phyloP scores from a whole-genome alignment of 2,329 filamentous ascomycete genomes.

The Xylaria sp. region DNA sequence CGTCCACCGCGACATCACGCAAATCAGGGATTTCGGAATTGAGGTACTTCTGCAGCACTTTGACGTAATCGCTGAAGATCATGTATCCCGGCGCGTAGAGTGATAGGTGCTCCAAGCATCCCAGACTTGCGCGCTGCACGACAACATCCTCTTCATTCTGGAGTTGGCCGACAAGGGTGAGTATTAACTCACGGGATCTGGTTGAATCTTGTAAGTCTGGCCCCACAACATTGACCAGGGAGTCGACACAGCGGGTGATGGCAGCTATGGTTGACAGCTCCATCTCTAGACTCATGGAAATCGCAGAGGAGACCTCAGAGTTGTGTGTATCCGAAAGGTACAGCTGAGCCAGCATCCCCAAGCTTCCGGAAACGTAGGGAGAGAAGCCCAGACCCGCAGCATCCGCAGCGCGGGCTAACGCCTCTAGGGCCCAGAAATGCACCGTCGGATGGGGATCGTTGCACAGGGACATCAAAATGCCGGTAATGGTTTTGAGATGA shows the following conservation, averaged over 20 bases:
- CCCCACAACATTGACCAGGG: constrained; percentile 93
- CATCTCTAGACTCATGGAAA: constrained; percentile 88
- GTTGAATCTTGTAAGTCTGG: constrained; percentile 91
- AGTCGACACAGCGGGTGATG: constrained; percentile 86
- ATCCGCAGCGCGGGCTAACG: constrained; percentile 82
- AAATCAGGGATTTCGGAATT: constrained; percentile 70
- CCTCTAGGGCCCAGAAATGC: constrained; percentile 95
- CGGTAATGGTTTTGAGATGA: constrained; percentile 95
- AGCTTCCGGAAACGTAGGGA: constrained; percentile 82
- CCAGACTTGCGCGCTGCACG: constrained; percentile 75
- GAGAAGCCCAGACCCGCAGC: constrained; percentile 92
- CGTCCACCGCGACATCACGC: constrained; percentile 80
- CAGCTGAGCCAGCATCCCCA: constrained; percentile 91
- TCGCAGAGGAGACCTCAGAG: constrained; percentile 74
- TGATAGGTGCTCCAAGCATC: constrained; percentile 87
- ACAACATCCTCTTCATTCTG: constrained; percentile 71
- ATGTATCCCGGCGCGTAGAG: constrained; percentile 89
- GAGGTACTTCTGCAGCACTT: constrained; percentile 76
- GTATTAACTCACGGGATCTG: constrained; percentile 89
- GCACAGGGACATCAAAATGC: constrained; percentile 95
- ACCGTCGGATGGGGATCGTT: constrained; percentile 94
- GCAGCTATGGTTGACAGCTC: constrained; percentile 81
- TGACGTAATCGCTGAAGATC: constrained; percentile 82
- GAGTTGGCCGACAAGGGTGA: constrained; percentile 84
- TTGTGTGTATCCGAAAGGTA: constrained; percentile 93